A percentile compares a stretch with the other conserved stretches of the same genome.
phyloP scores from a whole-genome alignment of 2,329 filamentous ascomycete species.

The Diaporthe amygdali region DNA sequence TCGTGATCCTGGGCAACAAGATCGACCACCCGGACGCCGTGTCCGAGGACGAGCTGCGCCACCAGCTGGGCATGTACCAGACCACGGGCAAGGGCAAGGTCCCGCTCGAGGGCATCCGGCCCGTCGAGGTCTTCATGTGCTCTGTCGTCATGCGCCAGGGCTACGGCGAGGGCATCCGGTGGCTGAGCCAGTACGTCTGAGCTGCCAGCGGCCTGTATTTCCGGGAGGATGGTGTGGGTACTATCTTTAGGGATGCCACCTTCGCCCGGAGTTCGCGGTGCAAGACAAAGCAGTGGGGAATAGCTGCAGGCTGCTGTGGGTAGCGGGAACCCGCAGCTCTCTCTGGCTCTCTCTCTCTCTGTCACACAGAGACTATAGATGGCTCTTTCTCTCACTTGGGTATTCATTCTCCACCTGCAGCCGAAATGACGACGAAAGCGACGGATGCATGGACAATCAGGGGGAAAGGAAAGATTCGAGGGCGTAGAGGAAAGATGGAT shows the following conservation, averaged over 20 bases:
- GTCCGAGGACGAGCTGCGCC: slow-evolving; percentile 92
- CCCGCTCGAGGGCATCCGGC: slow-evolving; percentile 84
- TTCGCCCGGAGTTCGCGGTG: background rate
- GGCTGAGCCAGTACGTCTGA: slow-evolving; percentile 92
- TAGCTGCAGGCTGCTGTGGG: background rate
- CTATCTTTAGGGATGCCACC: background rate
- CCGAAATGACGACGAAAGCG: background rate
- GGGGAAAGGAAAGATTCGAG: background rate
- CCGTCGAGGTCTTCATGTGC: slow-evolving; percentile 99
- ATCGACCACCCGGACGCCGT: slow-evolving; percentile 97
- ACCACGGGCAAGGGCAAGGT: slow-evolving; percentile 97
- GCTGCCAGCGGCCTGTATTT: slow-evolving; percentile 15
- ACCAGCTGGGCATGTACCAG: slow-evolving; percentile 92
- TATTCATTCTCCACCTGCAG: background rate
- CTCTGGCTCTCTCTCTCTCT: too few species aligned
- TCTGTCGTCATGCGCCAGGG: slow-evolving; percentile 98
- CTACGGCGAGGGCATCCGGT: slow-evolving; percentile 89
- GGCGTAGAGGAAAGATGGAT: background rate
- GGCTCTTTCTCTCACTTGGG: background rate
- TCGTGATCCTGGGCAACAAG: slow-evolving; percentile 97
- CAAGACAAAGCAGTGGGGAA: background rate
- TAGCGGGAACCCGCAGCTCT: background rate
- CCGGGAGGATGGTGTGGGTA: too few species aligned
- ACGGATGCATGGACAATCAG: background rate
- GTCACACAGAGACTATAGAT: slow-evolving; percentile 10